Evolutionary conservation across 495 filamentous ascomycete genomes (phyloP), one percentile per base, ranked within the genome.

Genomic region (Halenospora varia): DNA sequence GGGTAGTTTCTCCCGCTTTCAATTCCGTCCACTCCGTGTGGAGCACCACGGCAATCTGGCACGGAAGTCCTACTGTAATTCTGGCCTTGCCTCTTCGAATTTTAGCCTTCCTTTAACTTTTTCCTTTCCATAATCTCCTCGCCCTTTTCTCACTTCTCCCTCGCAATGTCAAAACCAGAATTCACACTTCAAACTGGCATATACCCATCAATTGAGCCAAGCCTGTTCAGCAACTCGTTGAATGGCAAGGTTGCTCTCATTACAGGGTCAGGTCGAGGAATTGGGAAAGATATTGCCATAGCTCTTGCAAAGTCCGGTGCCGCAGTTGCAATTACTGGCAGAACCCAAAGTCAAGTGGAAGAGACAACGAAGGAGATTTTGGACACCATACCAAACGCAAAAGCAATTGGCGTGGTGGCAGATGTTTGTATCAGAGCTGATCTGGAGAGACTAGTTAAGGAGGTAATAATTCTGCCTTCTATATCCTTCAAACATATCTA

Each of bases 231-330:
- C 22, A 44, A 41, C 6, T 53, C 51, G 2, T 61, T 88, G 25
- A 75, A 80, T 56, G 84, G 82, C 64, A 88, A 89, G 71, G 83
- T 89, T 62, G 87, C 87, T 48, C 77, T 90, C 39, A 76, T 92
- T 54, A 90, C 88, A 20, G 88, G 86, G n/a, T 79, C 81, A 62
- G 80, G 82, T 25, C 84, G 87, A 22, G 87, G 87, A 41, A 90
- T 92, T 65, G 88, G 88, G 51, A 76, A 80, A 17, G 86, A 85
- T 22, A 88, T 88, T 57, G 88, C 86, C 35, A 75, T 89, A 13
- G 88, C 90, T 69, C 84, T 92, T 44, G 88, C 81, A 60, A 80
- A 79, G 63, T 84, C 84, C 62, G 86, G 86, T 8, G 84, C 85
- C 46, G 83, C 79, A 49, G 84, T 92, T 20, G 78, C 86, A 26